A percentile compares a stretch with the other conserved stretches of the same genome.
Conservation (phyloP, 2,329 filamentous ascomycete genomes). For the Trichophaea hybrida region DNA sequence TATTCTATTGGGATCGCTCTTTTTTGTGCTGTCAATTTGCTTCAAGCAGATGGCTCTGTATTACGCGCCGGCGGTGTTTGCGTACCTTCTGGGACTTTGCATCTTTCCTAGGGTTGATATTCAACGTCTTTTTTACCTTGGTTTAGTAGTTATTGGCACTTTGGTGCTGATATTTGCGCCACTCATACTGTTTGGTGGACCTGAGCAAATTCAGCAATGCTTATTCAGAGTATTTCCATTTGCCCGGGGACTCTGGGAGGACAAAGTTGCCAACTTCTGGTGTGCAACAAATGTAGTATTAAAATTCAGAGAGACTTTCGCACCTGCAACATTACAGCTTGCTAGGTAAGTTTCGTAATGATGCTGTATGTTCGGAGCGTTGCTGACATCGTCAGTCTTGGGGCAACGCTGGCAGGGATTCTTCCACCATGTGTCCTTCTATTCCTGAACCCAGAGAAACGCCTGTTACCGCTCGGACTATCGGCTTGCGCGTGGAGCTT, state of each 20-base stretch:
- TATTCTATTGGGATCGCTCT: conserved; percentile 75
- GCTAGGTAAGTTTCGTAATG: conserved; percentile 11
- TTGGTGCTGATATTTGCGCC: conserved; percentile 48
- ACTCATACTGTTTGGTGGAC: conserved; percentile 45
- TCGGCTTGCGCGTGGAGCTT: conserved; percentile 87
- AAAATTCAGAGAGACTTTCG: conserved; percentile 61
- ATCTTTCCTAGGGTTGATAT: conserved; percentile 42
- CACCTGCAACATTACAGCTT: conserved; percentile 52
- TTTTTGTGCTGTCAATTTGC: conserved; percentile 84
- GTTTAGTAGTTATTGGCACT: conserved; percentile 53
- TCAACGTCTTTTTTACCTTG: conserved; percentile 53
- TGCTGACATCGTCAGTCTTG: conserved; percentile 45
- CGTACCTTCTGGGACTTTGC: conserved; percentile 77
- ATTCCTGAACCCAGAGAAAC: conserved; percentile 61
- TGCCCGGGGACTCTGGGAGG: conserved; percentile 87
- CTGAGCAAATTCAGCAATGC: conserved; percentile 69
- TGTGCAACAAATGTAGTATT: conserved; percentile 79
- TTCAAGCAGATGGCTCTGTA: conserved; percentile 99
- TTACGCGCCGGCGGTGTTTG: conserved; percentile 85
- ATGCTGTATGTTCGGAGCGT: not conserved
- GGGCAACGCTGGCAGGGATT: conserved; percentile 61
- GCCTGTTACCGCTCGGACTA: conserved; percentile 64
- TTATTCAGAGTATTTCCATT: conserved; percentile 93
- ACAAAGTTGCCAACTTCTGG: conserved; percentile 98
- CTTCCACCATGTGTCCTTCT: conserved; percentile 65